These are phyloP conservation scores for Mrakia frigida DNA, from an alignment of 768 basidiomycete species.

Conservation along the genomic window DNA sequence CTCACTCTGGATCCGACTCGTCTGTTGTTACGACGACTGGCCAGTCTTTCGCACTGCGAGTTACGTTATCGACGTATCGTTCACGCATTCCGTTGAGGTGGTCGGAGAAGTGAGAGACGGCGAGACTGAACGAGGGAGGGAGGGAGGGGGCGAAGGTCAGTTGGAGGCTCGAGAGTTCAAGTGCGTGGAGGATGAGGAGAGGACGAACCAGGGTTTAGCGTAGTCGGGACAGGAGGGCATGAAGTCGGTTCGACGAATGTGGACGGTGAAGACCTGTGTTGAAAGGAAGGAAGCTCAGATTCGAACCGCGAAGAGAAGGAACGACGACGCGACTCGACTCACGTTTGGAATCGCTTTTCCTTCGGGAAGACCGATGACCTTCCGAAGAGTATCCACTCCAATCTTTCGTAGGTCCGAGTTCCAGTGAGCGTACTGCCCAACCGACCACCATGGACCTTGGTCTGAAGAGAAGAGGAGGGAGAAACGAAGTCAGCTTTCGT, in stretches of 20 bases:
- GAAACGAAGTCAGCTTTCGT: background rate
- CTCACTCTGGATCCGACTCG: background rate
- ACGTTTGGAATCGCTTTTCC: background rate
- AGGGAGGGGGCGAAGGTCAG: background rate
- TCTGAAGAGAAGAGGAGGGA: background rate
- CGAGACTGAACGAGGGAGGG: background rate
- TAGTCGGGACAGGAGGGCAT: background rate
- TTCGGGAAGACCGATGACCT: background rate
- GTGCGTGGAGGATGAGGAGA: background rate
- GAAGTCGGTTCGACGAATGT: constrained; percentile 1
- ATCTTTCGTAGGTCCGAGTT: background rate
- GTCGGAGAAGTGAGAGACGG: background rate
- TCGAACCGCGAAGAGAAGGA: background rate
- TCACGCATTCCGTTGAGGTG: background rate
- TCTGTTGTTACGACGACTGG: background rate
- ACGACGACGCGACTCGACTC: background rate
- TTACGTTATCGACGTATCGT: background rate
- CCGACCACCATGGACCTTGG: background rate
- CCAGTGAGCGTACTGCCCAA: background rate
- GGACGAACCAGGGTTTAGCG: background rate
- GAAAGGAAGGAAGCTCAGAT: background rate
- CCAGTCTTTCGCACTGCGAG: background rate
- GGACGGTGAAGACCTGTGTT: background rate
- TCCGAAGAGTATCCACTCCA: background rate
- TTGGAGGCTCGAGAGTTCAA: background rate